phyloP scores from a whole-genome alignment of 176 grass and related monocot genomes.

The Phragmites australis region DNA sequence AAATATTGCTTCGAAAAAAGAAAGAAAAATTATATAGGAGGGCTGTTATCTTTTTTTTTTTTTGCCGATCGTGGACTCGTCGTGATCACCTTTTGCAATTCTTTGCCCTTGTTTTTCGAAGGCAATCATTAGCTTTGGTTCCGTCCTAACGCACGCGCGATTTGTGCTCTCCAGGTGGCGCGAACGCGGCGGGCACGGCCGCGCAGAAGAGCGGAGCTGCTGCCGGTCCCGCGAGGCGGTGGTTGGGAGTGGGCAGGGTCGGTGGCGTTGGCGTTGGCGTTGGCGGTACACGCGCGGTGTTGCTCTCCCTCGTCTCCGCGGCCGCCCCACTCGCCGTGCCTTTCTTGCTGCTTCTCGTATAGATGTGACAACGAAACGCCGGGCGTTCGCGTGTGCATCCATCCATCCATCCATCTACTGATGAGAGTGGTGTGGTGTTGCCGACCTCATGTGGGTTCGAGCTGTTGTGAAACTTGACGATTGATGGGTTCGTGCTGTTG shows the following conservation, averaged over 20 bases:
- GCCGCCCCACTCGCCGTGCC: slow-evolving; percentile 28
- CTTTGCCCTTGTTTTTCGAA: neutral
- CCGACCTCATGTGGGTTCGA: too few relatives aligned
- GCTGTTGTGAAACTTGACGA: too few relatives aligned
- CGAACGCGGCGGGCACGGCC: slow-evolving; percentile 1
- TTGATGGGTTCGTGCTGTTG: too few relatives aligned
- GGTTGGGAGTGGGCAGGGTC: slow-evolving; percentile 45
- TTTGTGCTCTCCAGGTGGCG: slow-evolving; percentile 30
- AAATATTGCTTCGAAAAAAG: neutral
- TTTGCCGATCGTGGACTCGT: neutral
- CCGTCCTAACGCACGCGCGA: neutral
- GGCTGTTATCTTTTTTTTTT: neutral
- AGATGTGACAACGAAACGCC: neutral
- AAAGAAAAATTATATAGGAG: neutral
- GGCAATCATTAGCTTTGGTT: neutral
- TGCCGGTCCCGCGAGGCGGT: neutral
- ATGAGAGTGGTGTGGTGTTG: too few relatives aligned
- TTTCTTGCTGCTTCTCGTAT: neutral
- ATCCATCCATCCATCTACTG: too few relatives aligned
- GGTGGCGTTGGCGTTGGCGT: slow-evolving; percentile 45
- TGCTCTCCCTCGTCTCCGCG: neutral
- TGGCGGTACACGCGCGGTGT: slow-evolving; percentile 38
- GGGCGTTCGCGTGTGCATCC: too few relatives aligned
- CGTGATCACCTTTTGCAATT: neutral
- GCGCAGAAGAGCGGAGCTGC: slow-evolving; percentile 31